phyloP scores from a whole-genome alignment of 2,329 filamentous ascomycete genomes.

The Diatrype stigma region DNA sequence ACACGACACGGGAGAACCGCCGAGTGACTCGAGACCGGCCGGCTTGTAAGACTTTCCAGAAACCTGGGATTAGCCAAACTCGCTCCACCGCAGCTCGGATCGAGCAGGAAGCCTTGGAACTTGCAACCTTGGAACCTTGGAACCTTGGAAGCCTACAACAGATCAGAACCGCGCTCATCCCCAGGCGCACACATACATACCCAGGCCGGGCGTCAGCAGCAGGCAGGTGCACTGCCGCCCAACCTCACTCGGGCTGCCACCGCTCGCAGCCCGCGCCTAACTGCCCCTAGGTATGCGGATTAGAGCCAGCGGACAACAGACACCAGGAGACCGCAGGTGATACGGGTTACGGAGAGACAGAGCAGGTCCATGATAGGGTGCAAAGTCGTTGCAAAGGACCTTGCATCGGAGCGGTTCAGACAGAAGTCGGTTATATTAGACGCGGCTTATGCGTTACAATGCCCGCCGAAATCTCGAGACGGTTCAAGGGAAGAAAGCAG shows the following conservation, averaged over 20 bases:
- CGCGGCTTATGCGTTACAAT: conserved; percentile 23
- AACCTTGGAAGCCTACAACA: neutral
- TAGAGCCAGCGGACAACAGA: neutral
- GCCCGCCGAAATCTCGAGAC: conserved; percentile 14
- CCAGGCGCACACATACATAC: neutral
- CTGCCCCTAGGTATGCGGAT: neutral
- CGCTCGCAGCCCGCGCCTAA: neutral
- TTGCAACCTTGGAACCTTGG: neutral
- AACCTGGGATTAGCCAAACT: neutral
- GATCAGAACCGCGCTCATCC: neutral
- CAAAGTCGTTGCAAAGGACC: neutral
- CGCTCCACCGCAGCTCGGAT: neutral
- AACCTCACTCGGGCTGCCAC: neutral
- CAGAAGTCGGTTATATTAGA: conserved; percentile 18
- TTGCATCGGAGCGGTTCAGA: neutral
- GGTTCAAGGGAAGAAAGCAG: conserved; percentile 20
- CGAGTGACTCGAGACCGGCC: neutral
- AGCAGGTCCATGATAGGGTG: neutral
- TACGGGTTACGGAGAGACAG: neutral
- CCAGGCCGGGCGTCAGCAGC: neutral
- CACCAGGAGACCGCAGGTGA: neutral
- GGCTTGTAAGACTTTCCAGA: neutral
- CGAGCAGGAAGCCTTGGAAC: neutral
- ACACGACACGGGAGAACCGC: neutral
- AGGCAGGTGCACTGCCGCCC: neutral